Evolutionary conservation across 1,139 yeast species (phyloP), one percentile per base, ranked within the genome.

Genomic region (Yamadazyma dendronema): DNA sequence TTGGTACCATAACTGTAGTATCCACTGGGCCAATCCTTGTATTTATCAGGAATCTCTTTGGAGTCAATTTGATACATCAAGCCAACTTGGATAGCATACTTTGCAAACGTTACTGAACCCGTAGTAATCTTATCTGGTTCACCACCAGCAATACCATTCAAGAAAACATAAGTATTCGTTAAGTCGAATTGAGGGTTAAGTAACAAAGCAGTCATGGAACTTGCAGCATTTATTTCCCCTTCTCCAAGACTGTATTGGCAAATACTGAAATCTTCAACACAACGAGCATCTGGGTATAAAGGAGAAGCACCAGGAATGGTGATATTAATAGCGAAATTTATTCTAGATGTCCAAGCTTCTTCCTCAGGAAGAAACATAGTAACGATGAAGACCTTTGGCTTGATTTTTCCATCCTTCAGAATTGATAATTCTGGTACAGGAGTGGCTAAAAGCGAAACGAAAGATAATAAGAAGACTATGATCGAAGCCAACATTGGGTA

Each of bases 121-220:
- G 65, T 43, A 25, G 74, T 65, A 28, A 70, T 63, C 43, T 59
- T 55, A 17, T 56, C 44, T 16, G 86, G 86, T 44, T 75, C 74
- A 44, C 81, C 79, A 41, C 86, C 86, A 15, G 79, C 85, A 52
- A 80, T 81, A 53, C 87, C 87, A 28, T 82, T 81, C 46, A 79
- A 62, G 48, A 80, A 51, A 65, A 78, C 79, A 60, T 79, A 80
- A 28, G 85, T 78, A 49, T 74, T 69, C 26, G 79, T 54, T 37
- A 80, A 68, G 52, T 81, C 83, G 47, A 81, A 79, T 42, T 67
- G 52, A 28, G 84, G 80, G 40, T 69, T 67, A 55, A 77, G 64
- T n/a, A 75, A 56, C 45, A 81, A 60, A 4, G 86, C 80, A 35
- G 76, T 67, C 42, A 80, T 57, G 27, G 84, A 67, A 27, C 79